phyloP scores from a whole-genome alignment of 495 filamentous ascomycete species.

The Tuber microsphaerosporum region DNA sequence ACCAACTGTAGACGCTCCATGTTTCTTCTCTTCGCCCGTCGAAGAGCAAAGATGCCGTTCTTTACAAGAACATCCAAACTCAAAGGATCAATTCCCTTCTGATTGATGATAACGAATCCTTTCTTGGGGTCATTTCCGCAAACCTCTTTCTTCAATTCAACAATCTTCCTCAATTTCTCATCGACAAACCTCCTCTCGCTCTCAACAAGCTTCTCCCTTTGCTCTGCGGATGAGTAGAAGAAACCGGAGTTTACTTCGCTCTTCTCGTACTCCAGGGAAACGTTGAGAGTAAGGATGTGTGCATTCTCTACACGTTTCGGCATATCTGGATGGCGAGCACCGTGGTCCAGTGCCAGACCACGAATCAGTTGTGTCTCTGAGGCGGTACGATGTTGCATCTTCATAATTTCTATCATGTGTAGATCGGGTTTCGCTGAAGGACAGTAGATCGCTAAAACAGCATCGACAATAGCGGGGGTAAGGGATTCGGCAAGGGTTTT shows the following conservation, averaged over 20 bases:
- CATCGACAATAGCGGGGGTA: conserved; percentile 88
- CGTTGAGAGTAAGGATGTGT: conserved; percentile 88
- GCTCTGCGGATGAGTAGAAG: conserved; percentile 95
- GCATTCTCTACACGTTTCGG: conserved; percentile 93
- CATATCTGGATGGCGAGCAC: conserved; percentile 96
- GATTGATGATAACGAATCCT: conserved; percentile 95
- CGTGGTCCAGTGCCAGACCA: conserved; percentile 89
- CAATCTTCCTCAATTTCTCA: conserved; percentile 93
- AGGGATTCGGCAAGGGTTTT: conserved; percentile 79
- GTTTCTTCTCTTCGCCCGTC: conserved; percentile 91
- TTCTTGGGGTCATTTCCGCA: conserved; percentile 93
- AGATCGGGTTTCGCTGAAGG: conserved; percentile 86
- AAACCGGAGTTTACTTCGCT: conserved; percentile 98
- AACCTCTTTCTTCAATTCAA: conserved; percentile 95
- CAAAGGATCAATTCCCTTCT: conserved; percentile 96
- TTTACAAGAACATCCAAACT: conserved; percentile 92
- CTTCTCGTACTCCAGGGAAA: conserved; percentile 97
- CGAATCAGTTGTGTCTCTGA: conserved; percentile 93
- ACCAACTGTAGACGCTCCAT: conserved; percentile 97
- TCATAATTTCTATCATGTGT: conserved; percentile 99
- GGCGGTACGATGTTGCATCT: conserved; percentile 96
- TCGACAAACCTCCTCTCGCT: conserved; percentile 94
- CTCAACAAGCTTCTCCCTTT: conserved; percentile 95
- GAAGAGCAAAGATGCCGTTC: conserved; percentile 91
- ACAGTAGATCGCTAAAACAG: conserved; percentile 87